These are phyloP conservation scores for Boletus bicolor DNA, from an alignment of 768 basidiomycete species.

Conservation along the genomic window DNA sequence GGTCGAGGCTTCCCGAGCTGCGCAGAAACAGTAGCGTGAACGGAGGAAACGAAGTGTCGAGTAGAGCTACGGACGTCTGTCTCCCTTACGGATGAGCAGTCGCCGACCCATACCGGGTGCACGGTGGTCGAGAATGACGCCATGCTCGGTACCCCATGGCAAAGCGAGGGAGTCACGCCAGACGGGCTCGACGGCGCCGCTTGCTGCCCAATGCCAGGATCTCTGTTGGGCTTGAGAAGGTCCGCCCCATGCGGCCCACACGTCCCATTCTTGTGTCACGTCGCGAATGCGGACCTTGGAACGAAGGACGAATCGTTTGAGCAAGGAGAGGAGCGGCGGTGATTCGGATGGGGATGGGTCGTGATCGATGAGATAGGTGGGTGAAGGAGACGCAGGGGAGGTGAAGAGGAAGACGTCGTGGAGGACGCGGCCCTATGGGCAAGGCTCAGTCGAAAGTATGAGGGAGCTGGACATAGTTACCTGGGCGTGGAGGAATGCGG, in stretches of 20 bases:
- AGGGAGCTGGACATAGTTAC: slow-evolving; percentile 34
- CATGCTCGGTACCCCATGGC: slow-evolving; percentile 62
- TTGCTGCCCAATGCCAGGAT: slow-evolving; percentile 56
- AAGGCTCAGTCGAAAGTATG: neutral
- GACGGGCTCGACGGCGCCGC: slow-evolving; percentile 74
- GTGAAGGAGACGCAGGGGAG: slow-evolving; percentile 41
- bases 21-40: slow-evolving; percentile 7
- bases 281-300: slow-evolving; percentile 84
- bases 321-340: slow-evolving; percentile 57
- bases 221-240: slow-evolving; percentile 36
- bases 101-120: slow-evolving; percentile 79
- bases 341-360: slow-evolving; percentile 60
- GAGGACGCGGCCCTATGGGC: slow-evolving; percentile 74
- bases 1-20: slow-evolving; percentile 53
- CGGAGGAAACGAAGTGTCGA: neutral
- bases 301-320: slow-evolving; percentile 84
- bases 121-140: slow-evolving; percentile 57
- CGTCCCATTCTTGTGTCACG: slow-evolving; percentile 72
- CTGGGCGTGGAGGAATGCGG: slow-evolving; percentile 77
- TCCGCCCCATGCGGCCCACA: slow-evolving; percentile 80
- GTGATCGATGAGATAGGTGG: slow-evolving; percentile 68
- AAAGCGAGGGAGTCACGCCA: slow-evolving; percentile 52
- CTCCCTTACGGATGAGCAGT: slow-evolving; percentile 65
- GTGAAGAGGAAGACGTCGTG: slow-evolving; percentile 88
- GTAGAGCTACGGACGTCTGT: slow-evolving; percentile 58